Base-by-base conservation (phyloP, 306 rosid species). In the Vigna radiata region DNA sequence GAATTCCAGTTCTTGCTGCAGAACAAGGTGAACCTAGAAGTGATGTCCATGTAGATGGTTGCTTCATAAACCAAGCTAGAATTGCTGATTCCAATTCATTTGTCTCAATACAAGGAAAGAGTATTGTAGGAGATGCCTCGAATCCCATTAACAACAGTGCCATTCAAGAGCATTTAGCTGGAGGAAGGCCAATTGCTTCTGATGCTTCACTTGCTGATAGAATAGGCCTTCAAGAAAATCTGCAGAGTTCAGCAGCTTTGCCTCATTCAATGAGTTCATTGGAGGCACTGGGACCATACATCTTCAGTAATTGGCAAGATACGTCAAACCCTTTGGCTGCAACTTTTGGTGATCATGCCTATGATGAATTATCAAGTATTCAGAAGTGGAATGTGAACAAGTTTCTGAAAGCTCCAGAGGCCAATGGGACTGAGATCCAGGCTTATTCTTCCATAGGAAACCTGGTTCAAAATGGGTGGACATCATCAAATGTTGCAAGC, bases 391-490 rank as follows among this genome's bases (percentile, higher is more conserved):
- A 75, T 71, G 49, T 66, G 31, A 76, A 77, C 54, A 84, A 77
- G 70, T 81, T 71, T 70, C 61, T 68, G 18, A 59, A 77, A 79
- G 23, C 86, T 53, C 63, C 66, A 18, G 86, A 85, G 65, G 60
- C 58, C 63, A 77, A 27, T 52, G 76, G 81, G 44, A 31, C 63
- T 2, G 83, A 74, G 29, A 37, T 67, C 62, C 19, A 75, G 56
- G 50, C 85, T 15, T 83, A 77, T 77, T 79, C 89, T 11, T 67
- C 87, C 41, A 6, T 82, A 0, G 88, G 80, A 50, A 87, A 72
- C 73, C 10, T 82, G 62, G 84, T 78, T 56, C 90, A 84, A 16
- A 74, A 76, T 78, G 95, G 78, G 63, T 87, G 93, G 93, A 60
- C 87, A 50, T 49, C 93, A 50, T 55, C 90, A 41, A 83, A 81